Conservation (phyloP, 805 yeast species). For the Teunomyces atbi region DNA sequence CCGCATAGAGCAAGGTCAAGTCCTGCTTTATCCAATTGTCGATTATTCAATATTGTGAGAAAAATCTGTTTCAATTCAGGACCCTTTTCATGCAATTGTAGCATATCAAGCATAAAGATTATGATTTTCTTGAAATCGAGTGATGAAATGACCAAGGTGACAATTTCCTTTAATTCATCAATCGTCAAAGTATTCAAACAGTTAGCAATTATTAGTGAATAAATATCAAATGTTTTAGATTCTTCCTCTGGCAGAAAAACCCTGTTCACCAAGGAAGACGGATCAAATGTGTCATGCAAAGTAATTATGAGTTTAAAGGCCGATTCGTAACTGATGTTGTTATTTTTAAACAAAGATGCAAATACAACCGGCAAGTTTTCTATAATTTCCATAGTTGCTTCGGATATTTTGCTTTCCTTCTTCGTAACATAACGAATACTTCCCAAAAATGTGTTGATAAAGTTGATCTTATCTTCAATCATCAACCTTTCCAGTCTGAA, state of each 20-base stretch:
- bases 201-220: slow-evolving; percentile 9
- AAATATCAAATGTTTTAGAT: slow-evolving; percentile 11
- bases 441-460: slow-evolving; percentile 23
- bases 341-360: slow-evolving; percentile 18
- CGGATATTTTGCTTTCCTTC: slow-evolving; percentile 28
- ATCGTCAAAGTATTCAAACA: slow-evolving; percentile 9
- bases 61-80: slow-evolving; percentile 15
- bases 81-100: neutral
- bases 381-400: slow-evolving; percentile 30
- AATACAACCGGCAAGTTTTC: slow-evolving; percentile 30
- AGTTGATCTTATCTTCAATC: slow-evolving; percentile 23
- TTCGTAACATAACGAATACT: slow-evolving; percentile 26
- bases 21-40: slow-evolving; percentile 15
- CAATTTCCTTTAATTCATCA: slow-evolving; percentile 14
- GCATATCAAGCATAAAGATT: slow-evolving; percentile 9
- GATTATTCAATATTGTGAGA: slow-evolving; percentile 16
- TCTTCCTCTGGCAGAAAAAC: neutral
- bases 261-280: slow-evolving; percentile 10
- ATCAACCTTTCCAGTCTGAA: slow-evolving; percentile 23
- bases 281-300: slow-evolving; percentile 34
- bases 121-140: slow-evolving; percentile 4
- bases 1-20: slow-evolving; percentile 21
- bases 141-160: slow-evolving; percentile 10
- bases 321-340: slow-evolving; percentile 16
- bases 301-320: slow-evolving; percentile 23